These are phyloP conservation scores for Phialophora expanda DNA, from an alignment of 2,329 filamentous ascomycete species.

Conservation along the genomic window DNA sequence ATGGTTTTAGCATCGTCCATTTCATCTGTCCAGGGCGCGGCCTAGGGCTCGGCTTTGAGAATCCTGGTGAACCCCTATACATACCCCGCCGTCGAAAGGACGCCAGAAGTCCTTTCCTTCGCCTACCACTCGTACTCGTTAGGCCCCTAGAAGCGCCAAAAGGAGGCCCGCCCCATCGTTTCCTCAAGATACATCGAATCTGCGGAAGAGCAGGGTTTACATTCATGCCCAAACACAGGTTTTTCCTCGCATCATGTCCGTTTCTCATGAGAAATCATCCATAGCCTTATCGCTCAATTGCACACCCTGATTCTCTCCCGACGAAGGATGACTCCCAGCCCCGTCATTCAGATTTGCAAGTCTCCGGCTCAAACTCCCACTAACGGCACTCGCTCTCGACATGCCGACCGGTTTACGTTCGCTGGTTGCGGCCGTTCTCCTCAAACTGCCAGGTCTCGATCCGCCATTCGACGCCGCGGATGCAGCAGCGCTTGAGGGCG, in stretches of 20 bases:
- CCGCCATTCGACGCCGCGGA: slow-evolving; percentile 35
- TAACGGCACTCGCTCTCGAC: slow-evolving; percentile 42
- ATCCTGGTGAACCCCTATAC: not conserved
- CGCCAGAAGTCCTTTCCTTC: not conserved
- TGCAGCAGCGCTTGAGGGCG: slow-evolving; percentile 31
- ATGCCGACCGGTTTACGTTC: slow-evolving; percentile 38
- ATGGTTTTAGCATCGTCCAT: not conserved
- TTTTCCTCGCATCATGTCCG: not conserved
- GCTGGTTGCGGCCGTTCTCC: slow-evolving; percentile 56
- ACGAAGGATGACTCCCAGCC: slow-evolving; percentile 3
- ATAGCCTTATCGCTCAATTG: slow-evolving; percentile 77
- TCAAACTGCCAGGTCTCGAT: slow-evolving; percentile 66
- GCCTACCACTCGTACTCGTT: not conserved
- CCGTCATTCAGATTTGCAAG: slow-evolving; percentile 5
- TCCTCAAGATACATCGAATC: not conserved
- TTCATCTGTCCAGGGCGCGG: not conserved
- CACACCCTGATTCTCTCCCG: slow-evolving; percentile 44
- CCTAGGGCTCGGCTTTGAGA: not conserved
- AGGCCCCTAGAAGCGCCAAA: not conserved
- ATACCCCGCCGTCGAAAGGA: not conserved
- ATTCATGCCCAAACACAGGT: not conserved
- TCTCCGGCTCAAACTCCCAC: slow-evolving; percentile 46
- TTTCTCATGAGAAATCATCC: slow-evolving; percentile 62
- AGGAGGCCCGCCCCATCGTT: not conserved
- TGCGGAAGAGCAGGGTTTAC: not conserved